These are phyloP conservation scores for Lachancea dasiensis DNA, from an alignment of 805 yeast species.

Conservation along the genomic window DNA sequence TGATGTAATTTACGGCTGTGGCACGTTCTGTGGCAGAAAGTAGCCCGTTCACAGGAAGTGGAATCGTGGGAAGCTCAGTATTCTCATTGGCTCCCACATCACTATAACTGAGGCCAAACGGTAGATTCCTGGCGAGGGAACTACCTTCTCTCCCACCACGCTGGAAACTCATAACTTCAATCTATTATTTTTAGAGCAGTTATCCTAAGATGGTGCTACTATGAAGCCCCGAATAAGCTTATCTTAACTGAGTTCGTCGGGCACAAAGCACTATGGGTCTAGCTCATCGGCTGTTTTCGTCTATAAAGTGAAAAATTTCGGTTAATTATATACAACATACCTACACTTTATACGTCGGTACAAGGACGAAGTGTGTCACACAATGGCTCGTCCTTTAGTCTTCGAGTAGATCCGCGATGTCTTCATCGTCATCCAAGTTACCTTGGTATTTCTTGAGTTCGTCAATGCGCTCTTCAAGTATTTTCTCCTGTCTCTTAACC, in stretches of 20 bases:
- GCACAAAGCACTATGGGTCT: neutral
- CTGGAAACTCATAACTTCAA: conserved; percentile 46
- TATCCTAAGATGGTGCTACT: neutral
- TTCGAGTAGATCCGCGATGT: conserved; percentile 61
- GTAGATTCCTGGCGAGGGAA: conserved; percentile 40
- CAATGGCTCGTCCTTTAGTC: conserved; percentile 33
- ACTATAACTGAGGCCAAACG: conserved; percentile 67
- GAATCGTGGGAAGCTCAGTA: conserved; percentile 37
- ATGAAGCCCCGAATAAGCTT: neutral
- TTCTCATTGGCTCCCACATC: conserved; percentile 44
- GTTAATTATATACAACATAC: neutral
- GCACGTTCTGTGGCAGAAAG: conserved; percentile 45
- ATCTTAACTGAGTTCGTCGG: neutral
- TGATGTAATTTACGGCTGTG: conserved; percentile 50
- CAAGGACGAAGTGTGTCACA: neutral
- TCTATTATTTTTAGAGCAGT: neutral
- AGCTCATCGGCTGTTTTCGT: too few relatives aligned
- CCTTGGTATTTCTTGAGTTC: conserved; percentile 36
- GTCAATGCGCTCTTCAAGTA: conserved; percentile 44
- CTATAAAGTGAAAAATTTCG: neutral
- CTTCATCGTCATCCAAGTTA: conserved; percentile 44
- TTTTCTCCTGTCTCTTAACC: conserved; percentile 48
- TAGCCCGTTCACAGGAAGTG: conserved; percentile 62
- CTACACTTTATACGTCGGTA: neutral
- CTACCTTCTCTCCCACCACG: conserved; percentile 39